A percentile compares a stretch with the other conserved stretches of the same genome.
These are phyloP conservation scores for Musa balbisiana DNA, from an alignment of 202 grass and related monocot species.

Conservation along the genomic window DNA sequence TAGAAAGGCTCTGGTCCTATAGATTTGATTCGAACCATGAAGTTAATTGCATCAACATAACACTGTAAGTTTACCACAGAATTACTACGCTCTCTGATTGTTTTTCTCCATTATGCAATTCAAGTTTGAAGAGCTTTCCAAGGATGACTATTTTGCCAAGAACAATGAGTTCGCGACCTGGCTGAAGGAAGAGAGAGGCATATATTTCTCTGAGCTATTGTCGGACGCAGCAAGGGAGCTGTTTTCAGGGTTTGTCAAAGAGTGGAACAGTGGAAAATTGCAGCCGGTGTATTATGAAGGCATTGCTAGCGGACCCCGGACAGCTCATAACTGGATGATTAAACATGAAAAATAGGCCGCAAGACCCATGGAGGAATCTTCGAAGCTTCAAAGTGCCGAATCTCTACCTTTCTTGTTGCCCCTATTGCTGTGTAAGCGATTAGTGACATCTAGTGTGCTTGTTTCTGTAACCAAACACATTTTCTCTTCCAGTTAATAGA, in stretches of 20 bases:
- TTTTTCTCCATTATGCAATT: slow-evolving; percentile 13
- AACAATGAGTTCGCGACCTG: slow-evolving; percentile 89
- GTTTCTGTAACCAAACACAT: background rate
- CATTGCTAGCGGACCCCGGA: slow-evolving; percentile 55
- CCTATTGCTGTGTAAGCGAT: background rate
- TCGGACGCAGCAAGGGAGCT: slow-evolving; percentile 63
- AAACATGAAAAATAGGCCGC: slow-evolving; percentile 37
- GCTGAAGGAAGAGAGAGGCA: slow-evolving; percentile 73
- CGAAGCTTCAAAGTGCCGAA: background rate
- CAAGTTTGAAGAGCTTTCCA: slow-evolving; percentile 77
- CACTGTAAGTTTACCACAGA: background rate
- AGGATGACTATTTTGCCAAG: slow-evolving; percentile 90
- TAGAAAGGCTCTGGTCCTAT: no score
- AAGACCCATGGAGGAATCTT: no score
- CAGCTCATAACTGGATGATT: slow-evolving; percentile 88
- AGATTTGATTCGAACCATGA: no score
- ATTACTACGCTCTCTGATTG: slow-evolving; percentile 35
- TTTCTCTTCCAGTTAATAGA: no score
- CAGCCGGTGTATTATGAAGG: slow-evolving; percentile 60
- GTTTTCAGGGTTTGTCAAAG: slow-evolving; percentile 65
- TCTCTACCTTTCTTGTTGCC: no score
- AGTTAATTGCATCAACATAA: background rate
- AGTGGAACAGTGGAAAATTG: slow-evolving; percentile 73
- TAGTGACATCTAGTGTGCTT: background rate
- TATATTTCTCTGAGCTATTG: slow-evolving; percentile 87